A percentile compares a stretch with the other conserved stretches of the same genome.
Conservation (phyloP, 129 eudicot genomes). For the Arctium lappa region DNA sequence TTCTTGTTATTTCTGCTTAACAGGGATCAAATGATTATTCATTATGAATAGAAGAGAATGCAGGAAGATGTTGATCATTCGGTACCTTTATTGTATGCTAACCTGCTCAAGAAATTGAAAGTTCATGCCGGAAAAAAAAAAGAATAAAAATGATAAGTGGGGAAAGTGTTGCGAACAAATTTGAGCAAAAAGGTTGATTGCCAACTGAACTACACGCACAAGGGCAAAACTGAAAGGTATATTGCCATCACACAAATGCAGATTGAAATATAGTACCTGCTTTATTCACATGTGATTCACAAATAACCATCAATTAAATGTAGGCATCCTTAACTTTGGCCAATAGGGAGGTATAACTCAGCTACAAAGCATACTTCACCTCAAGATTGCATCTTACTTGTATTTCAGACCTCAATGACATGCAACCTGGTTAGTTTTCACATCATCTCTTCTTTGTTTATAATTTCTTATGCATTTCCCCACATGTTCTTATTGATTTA, state of each 20-base stretch:
- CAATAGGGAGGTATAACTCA: not conserved
- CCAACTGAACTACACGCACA: no score
- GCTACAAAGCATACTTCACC: not conserved
- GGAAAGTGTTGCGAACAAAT: not conserved
- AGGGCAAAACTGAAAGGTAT: not conserved
- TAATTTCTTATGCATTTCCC: no score
- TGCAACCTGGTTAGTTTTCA: constrained; percentile 18
- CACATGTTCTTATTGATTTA: no score
- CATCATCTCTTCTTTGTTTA: not conserved
- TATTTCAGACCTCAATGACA: not conserved
- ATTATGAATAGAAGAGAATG: not conserved
- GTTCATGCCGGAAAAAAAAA: not conserved
- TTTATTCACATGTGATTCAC: not conserved
- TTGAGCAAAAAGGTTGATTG: not conserved
- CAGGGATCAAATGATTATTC: not conserved
- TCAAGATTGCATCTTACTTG: constrained; percentile 5
- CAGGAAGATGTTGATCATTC: not conserved
- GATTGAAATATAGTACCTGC: not conserved
- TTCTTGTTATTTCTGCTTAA: not conserved
- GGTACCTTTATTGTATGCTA: not conserved
- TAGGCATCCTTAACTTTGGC: not conserved
- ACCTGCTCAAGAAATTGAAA: not conserved
- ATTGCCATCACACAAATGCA: not conserved
- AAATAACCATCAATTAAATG: not conserved
- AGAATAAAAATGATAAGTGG: not conserved